A percentile compares a stretch with the other conserved stretches of the same genome.
These are phyloP conservation scores for Suhomyces faveliae DNA, from an alignment of 805 yeast genomes.

Conservation along the genomic window DNA sequence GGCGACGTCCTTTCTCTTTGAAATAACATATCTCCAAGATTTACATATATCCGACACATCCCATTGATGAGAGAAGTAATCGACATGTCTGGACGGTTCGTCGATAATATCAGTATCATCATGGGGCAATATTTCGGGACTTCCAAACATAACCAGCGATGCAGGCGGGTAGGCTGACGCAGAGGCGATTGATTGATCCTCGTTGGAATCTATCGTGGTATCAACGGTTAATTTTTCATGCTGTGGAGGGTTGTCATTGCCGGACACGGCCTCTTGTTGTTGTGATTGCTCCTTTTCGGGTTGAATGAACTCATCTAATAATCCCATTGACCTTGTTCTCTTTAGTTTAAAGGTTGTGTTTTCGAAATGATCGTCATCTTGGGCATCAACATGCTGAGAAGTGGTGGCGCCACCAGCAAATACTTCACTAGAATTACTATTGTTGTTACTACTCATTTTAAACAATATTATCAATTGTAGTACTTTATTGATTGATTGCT, in stretches of 20 bases:
- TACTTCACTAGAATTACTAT: constrained; percentile 18
- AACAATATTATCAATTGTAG: neutral
- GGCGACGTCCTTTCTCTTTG: constrained; percentile 80
- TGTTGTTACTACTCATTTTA: constrained; percentile 2
- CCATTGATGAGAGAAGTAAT: constrained; percentile 94
- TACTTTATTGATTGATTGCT: neutral
- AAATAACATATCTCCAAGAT: constrained; percentile 91
- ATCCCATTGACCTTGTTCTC: constrained; percentile 79
- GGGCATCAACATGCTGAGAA: constrained; percentile 67
- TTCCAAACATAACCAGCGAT: constrained; percentile 8
- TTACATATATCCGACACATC: constrained; percentile 88
- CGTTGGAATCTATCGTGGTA: neutral
- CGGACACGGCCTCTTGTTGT: neutral
- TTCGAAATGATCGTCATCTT: constrained; percentile 67
- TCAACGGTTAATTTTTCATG: constrained; percentile 2
- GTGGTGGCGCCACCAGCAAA: constrained; percentile 62
- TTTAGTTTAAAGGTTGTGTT: constrained; percentile 71
- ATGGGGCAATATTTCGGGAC: constrained; percentile 53
- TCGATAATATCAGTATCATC: constrained; percentile 80
- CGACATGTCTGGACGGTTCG: constrained; percentile 89
- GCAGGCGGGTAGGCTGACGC: neutral
- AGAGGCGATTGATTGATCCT: neutral
- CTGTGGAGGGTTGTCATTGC: neutral
- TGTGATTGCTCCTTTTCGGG: constrained; percentile 20
- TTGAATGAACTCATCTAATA: constrained; percentile 66